Conservation (phyloP, 306 rosid species). For the Rosa chinensis region DNA sequence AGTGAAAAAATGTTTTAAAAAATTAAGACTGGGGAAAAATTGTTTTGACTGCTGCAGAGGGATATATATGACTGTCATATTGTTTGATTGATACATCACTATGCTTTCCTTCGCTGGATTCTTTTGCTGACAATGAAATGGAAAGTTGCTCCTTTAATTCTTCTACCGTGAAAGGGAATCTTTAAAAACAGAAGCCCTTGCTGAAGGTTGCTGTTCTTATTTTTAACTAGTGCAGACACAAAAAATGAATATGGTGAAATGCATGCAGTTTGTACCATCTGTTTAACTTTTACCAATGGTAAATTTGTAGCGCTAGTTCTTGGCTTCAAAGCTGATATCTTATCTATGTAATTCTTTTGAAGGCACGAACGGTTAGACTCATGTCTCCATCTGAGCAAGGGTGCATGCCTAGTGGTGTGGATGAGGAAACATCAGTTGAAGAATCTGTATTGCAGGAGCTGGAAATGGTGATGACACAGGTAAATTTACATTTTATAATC, state of each 20-base stretch:
- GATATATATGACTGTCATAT: too few species aligned
- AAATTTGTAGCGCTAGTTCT: not conserved
- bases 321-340: not conserved
- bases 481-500: conserved; percentile 19
- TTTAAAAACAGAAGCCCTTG: not conserved
- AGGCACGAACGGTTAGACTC: conserved; percentile 14
- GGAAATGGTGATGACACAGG: conserved; percentile 60
- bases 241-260: not conserved
- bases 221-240: too few species aligned
- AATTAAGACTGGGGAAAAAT: too few species aligned
- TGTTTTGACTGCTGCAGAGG: too few species aligned
- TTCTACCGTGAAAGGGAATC: not conserved
- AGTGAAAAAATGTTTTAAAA: too few species aligned
- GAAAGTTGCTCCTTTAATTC: too few species aligned
- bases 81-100: too few species aligned
- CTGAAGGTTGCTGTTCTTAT: not conserved
- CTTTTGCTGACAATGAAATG: not conserved
- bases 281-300: not conserved
- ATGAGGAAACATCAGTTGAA: conserved; percentile 47
- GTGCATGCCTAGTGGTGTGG: conserved; percentile 21
- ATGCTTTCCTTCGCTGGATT: too few species aligned
- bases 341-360: conserved; percentile 20
- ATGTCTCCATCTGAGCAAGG: conserved; percentile 37
- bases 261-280: not conserved
- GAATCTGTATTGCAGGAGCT: conserved; percentile 59